Evolutionary conservation across 2,329 filamentous ascomycete species (phyloP).

Genomic region (Cercospora citrullina): DNA sequence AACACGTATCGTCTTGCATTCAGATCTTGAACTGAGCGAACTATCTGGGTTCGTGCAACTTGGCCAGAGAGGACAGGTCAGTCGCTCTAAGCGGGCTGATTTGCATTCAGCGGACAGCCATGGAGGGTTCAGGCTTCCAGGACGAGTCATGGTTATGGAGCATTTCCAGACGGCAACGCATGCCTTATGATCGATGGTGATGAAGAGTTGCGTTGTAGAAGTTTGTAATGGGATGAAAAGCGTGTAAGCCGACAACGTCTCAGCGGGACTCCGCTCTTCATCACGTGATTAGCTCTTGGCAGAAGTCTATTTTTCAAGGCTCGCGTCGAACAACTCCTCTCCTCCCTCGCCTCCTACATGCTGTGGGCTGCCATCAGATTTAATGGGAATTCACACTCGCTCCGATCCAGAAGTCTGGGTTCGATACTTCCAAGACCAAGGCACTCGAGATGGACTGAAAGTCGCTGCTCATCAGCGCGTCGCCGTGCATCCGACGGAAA

Average conservation of each 20-base stretch:
- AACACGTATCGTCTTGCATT: background rate
- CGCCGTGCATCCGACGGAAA: background rate
- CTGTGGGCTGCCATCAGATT: background rate
- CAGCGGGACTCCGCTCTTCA: background rate
- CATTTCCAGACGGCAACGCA: background rate
- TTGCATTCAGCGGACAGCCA: background rate
- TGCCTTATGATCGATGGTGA: background rate
- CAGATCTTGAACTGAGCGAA: background rate
- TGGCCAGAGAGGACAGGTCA: background rate
- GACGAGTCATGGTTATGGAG: background rate
- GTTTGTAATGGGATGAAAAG: background rate
- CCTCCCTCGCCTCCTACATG: background rate
- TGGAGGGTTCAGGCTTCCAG: background rate
- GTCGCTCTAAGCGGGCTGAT: no score
- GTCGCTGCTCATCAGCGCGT: background rate
- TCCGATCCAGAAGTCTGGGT: background rate
- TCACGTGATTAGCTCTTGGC: background rate
- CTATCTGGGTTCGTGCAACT: background rate
- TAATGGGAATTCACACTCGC: background rate
- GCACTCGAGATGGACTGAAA: background rate
- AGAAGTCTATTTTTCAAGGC: background rate
- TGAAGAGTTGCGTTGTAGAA: background rate
- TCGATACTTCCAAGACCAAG: background rate
- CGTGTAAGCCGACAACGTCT: background rate
- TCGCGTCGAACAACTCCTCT: background rate